Evolutionary conservation across 225 moss, liverwort and hornwort species (phyloP), one percentile per base, ranked within the genome.

Genomic region (Physcomitrellopsis africana): DNA sequence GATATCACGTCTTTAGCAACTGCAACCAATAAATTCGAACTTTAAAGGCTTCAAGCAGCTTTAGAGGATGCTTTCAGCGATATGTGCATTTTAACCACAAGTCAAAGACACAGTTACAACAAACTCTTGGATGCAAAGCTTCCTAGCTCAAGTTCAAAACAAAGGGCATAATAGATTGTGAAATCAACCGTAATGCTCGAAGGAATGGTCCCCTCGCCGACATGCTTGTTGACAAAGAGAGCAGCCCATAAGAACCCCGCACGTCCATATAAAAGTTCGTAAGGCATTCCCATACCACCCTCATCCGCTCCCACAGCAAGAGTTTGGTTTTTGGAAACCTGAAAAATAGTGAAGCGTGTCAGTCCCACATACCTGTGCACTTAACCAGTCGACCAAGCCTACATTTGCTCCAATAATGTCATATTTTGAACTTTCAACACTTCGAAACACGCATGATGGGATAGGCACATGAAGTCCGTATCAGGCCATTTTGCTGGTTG

Each of bases 171-270:
- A 70, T 9, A 11, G 11, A n/a, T 27, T n/a, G 16, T 10, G 53
- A 63, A 23, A 10, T 85, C 23, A 68, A 93, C 91, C 23, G 91
- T 89, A 43, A 80, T 70, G 56, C 85, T 87, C 79, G 80, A 86
- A 13, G 93, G 84, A 44, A 93, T 78, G 53, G 83, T 87, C 51
- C 89, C 89, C 67, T 84, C 80, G 51, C 89, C 91, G 17, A 91
- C 71, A 43, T 91, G 57, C 62, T 87, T 87, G 68, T 89, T 93
- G 20, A 93, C 57, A 67, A 93, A 93, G 43, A 91, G 81, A 59
- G 84, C 86, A 69, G 91, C 91, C 85, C 89, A 93, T 27, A 93
- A 49, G 72, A 91, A 93, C 46, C 93, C 93, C 29, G 86, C 93
- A 81, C 89, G 86, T 57, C 93, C 93, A 60, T 91, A 93, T 26